Evolutionary conservation across 2,329 filamentous ascomycete species (phyloP).

Genomic region (Sporothrix phasma): DNA sequence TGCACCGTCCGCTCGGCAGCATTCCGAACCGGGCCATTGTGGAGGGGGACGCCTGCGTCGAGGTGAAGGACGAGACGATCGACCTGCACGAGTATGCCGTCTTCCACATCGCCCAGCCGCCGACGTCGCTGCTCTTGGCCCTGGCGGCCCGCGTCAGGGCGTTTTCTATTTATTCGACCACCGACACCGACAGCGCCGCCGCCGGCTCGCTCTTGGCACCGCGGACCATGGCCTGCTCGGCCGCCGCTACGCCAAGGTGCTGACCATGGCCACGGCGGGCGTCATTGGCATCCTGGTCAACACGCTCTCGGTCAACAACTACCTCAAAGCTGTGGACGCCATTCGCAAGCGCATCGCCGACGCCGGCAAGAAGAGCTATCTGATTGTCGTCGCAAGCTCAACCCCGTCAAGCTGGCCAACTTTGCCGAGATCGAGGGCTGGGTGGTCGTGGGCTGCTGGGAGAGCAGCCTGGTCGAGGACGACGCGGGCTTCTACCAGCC

Average conservation of each 20-base stretch:
- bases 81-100: conserved; percentile 58
- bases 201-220: conserved; percentile 20
- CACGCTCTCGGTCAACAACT: conserved; percentile 85
- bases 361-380: conserved; percentile 89
- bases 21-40: conserved; percentile 73
- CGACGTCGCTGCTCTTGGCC: conserved; percentile 73
- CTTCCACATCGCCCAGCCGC: conserved; percentile 73
- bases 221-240: conserved; percentile 52
- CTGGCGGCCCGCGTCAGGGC: conserved; percentile 72
- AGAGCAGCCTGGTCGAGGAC: conserved; percentile 84
- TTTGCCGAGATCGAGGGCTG: conserved; percentile 92
- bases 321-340: conserved; percentile 67
- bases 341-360: conserved; percentile 62
- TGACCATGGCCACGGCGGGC: conserved; percentile 67
- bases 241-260: conserved; percentile 79
- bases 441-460: conserved; percentile 98
- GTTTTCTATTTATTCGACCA: conserved; percentile 61
- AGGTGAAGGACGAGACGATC: conserved; percentile 29
- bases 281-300: conserved; percentile 94
- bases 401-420: conserved; percentile 91
- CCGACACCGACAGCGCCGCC: background rate
- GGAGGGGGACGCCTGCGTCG: background rate
- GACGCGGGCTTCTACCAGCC: conserved; percentile 73
- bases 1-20: conserved; percentile 66
- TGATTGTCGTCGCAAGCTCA: conserved; percentile 92